Percentiles rank a stretch among this genome's conserved stretches.
Conservation (phyloP, 2,329 filamentous ascomycete species). For the Endoconidiophora laricicola region DNA sequence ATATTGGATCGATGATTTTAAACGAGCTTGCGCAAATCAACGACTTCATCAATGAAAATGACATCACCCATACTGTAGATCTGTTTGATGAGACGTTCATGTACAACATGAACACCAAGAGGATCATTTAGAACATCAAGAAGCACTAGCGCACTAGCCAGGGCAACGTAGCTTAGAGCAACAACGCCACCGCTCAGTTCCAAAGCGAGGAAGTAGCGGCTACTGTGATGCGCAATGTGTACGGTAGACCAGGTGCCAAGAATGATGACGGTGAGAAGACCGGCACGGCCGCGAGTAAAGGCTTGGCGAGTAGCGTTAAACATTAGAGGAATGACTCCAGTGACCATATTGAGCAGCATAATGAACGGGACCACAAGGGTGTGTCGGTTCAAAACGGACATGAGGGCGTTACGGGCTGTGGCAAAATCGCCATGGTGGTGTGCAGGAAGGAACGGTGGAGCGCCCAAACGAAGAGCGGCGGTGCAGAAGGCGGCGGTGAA, state of each 20-base stretch:
- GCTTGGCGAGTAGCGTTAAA: slow-evolving; percentile 10
- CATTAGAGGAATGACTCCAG: slow-evolving; percentile 10
- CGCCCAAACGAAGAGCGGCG: slow-evolving; percentile 9
- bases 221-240: slow-evolving; percentile 20
- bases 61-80: slow-evolving; percentile 12
- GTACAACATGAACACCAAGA: slow-evolving; percentile 9
- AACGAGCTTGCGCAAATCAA: slow-evolving; percentile 11
- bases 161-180: slow-evolving; percentile 16
- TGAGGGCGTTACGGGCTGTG: slow-evolving; percentile 6
- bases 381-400: slow-evolving; percentile 9
- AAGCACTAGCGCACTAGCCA: slow-evolving; percentile 16
- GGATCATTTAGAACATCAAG: slow-evolving; percentile 10
- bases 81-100: slow-evolving; percentile 12
- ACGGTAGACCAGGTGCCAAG: slow-evolving; percentile 14
- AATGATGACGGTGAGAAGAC: slow-evolving; percentile 11
- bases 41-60: slow-evolving; percentile 11
- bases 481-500: slow-evolving; percentile 9
- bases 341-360: slow-evolving; percentile 15
- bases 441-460: slow-evolving; percentile 8
- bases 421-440: slow-evolving; percentile 7
- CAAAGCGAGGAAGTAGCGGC: slow-evolving; percentile 23
- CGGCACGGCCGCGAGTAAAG: slow-evolving; percentile 4
- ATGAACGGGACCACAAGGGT: slow-evolving; percentile 11
- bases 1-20: neutral
- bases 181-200: slow-evolving; percentile 22